A percentile compares a stretch with the other conserved stretches of the same genome.
phyloP scores from a whole-genome alignment of 1,284 basidiomycete species.

The Peniophora sp. region DNA sequence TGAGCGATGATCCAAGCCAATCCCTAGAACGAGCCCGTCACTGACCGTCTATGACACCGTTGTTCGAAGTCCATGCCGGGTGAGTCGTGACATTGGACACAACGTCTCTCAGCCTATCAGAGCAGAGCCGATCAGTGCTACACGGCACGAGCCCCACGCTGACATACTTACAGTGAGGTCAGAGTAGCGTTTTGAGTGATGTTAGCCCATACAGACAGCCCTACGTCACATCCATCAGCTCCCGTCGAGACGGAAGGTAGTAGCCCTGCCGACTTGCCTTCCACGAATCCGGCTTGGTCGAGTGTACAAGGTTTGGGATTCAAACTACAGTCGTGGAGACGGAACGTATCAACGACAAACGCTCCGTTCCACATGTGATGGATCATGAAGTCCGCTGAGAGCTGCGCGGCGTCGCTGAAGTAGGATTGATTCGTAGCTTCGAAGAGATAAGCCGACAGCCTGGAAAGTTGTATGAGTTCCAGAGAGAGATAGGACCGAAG shows the following conservation, averaged over 20 bases:
- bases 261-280: too few relatives aligned
- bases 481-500: not conserved
- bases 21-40: too few relatives aligned
- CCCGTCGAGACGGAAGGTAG: too few relatives aligned
- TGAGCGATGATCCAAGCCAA: too few relatives aligned
- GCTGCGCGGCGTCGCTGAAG: not conserved
- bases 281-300: too few relatives aligned
- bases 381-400: not conserved
- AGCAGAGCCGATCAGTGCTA: not conserved
- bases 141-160: too few relatives aligned
- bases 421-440: not conserved
- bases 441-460: not conserved
- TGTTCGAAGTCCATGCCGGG: not conserved
- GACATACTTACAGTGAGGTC: not conserved
- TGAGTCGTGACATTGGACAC: not conserved
- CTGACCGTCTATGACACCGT: not conserved
- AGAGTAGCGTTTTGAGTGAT: not conserved
- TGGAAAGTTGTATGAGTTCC: not conserved
- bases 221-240: not conserved
- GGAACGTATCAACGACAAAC: not conserved
- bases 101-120: not conserved
- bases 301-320: not conserved
- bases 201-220: not conserved
- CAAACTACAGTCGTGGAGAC: not conserved
- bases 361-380: not conserved